A percentile compares a stretch with the other conserved stretches of the same genome.
These are phyloP conservation scores for Colletotrichum eleusines DNA, from an alignment of 2,329 filamentous ascomycete species.

Conservation along the genomic window DNA sequence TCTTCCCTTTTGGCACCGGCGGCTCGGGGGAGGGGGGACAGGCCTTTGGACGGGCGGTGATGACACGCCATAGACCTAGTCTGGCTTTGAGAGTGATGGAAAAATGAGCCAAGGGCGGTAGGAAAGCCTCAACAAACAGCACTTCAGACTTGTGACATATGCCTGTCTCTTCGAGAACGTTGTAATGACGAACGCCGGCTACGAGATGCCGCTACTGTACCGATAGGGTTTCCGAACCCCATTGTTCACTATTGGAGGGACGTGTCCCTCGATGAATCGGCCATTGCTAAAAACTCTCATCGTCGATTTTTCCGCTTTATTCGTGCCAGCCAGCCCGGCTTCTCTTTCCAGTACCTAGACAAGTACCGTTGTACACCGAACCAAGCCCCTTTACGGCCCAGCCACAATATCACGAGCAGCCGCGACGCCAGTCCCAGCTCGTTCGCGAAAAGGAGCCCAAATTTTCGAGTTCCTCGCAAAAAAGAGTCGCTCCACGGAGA, in stretches of 20 bases:
- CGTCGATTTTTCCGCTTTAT: neutral
- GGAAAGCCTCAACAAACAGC: neutral
- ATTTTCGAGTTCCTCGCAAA: neutral
- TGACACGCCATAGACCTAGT: neutral
- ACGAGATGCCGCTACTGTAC: neutral
- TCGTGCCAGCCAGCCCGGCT: neutral
- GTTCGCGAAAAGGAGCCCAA: neutral
- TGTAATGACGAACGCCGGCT: neutral
- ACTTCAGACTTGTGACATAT: neutral
- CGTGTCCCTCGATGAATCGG: neutral
- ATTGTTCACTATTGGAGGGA: no score
- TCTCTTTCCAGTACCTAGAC: neutral
- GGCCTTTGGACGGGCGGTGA: neutral
- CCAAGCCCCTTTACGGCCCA: neutral
- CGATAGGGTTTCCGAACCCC: neutral
- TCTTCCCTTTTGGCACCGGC: neutral
- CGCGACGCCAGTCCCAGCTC: neutral
- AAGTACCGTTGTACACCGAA: neutral
- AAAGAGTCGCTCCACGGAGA: neutral
- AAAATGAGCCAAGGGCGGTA: neutral
- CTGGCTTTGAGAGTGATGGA: neutral
- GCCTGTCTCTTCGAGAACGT: neutral
- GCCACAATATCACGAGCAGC: neutral
- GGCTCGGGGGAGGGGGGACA: no score
- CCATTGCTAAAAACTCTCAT: neutral